Evolutionary conservation across 2,329 filamentous ascomycete genomes (phyloP).

Genomic region (Xylariaceae sp.): DNA sequence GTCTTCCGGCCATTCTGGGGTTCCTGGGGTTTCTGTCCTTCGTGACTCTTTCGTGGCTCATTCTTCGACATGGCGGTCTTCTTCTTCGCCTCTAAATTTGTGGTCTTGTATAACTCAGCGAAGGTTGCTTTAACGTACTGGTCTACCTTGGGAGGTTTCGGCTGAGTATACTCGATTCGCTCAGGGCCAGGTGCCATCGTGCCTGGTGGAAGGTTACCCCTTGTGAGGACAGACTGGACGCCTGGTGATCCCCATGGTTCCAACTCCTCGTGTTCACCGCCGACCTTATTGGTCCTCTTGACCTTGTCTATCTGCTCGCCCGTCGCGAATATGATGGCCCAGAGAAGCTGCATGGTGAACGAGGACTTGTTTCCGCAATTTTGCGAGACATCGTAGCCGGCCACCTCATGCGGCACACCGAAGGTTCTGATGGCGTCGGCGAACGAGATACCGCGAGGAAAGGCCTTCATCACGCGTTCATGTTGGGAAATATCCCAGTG

Average conservation of each 20-base stretch:
- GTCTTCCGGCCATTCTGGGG: too few species aligned
- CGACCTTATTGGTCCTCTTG: neutral
- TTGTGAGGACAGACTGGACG: constrained; percentile 10
- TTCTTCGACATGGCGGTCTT: neutral
- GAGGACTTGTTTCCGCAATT: constrained; percentile 19
- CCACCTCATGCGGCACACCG: neutral
- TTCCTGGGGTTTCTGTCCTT: too few species aligned
- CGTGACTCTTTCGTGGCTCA: neutral
- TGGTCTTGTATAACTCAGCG: neutral
- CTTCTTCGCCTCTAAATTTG: neutral
- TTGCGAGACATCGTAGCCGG: constrained; percentile 10
- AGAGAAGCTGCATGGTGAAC: constrained; percentile 14
- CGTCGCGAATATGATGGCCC: constrained; percentile 12
- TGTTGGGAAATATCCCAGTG: constrained; percentile 15
- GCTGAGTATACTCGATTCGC: neutral
- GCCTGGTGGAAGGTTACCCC: constrained; percentile 15
- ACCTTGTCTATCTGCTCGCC: neutral
- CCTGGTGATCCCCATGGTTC: constrained; percentile 1
- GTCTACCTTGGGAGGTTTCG: neutral
- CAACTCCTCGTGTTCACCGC: neutral
- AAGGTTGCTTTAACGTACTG: neutral
- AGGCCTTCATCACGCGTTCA: neutral
- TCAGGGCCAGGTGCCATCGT: neutral
- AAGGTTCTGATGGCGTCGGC: neutral
- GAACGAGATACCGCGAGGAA: neutral